Base-by-base conservation (phyloP, 2,329 filamentous ascomycete genomes). In the Calonectria hongkongensis region DNA sequence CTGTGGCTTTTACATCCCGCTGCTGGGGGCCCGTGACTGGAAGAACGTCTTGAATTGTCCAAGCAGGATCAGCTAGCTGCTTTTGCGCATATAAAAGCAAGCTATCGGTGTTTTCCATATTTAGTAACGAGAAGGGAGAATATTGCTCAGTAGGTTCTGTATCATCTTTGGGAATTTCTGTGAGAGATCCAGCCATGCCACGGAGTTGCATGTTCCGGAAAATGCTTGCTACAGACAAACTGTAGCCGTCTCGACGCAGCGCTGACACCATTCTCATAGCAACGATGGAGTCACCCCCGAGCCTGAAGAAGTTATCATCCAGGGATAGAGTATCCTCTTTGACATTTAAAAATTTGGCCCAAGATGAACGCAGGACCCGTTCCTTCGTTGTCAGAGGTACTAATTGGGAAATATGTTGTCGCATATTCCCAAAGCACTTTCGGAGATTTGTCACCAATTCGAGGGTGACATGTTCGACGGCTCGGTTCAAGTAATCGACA, bases 221-320 rank as follows among this genome's bases (percentile, higher is more conserved):
- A 30, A 51, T 51, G 48, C 48, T 51, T 51, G 48, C 48, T 13
- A 51, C 48, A 4, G 48, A 51, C 12, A 51, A 27, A 18, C 48
- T 12, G 48, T 51, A 51, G 25, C 48, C 48, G 25, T 16, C 27
- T 6, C 30, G 48, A 1, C 48, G 25, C 3, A 51, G 15, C 2
- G 48, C 48, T 15, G 48, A 51, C 25, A 51, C 48, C 48, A 51
- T 51, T 51, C 48, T 51, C 48, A 51, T 51, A 6, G 48, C 25
- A 5, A 51, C 48, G 13, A 51, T 51, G 18, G 48, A 51, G 25
- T 51, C 48, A 30, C 48, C 48, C 8, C 48, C 48, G 2, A 51
- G 48, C 3, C 48, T 12, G 48, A 51, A 51, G 48, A 51, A 51
- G 25, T 51, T 51, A 30, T 51, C 48, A 27, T 51, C 48, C 0